These are phyloP conservation scores for Turritis glabra DNA, from an alignment of 345 rosid genomes.

Conservation along the genomic window DNA sequence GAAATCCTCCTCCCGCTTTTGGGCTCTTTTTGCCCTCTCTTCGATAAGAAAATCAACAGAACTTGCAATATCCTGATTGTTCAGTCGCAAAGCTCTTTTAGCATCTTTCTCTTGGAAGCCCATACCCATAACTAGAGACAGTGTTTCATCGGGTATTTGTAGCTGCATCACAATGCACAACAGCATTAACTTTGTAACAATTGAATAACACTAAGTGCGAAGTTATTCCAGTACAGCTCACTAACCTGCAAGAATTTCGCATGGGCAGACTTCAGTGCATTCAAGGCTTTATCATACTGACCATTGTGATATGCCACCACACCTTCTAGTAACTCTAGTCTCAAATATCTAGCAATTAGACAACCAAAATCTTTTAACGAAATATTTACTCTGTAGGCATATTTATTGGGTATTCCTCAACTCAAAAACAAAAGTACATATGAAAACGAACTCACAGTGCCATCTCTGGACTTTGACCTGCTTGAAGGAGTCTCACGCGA, in stretches of 20 bases:
- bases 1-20: conserved; percentile 54
- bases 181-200: background rate
- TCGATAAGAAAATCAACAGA: conserved; percentile 79
- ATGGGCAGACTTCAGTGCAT: conserved; percentile 69
- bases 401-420: background rate
- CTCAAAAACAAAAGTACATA: background rate
- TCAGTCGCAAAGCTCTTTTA: conserved; percentile 79
- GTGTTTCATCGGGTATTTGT: conserved; percentile 75
- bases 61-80: conserved; percentile 69
- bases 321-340: conserved; percentile 91
- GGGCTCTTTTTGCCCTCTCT: conserved; percentile 62
- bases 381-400: background rate
- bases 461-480: conserved; percentile 71
- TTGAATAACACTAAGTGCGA: background rate
- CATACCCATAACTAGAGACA: conserved; percentile 80
- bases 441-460: conserved; percentile 61
- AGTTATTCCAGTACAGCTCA: background rate
- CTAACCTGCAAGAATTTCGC: conserved; percentile 73
- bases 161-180: conserved; percentile 50
- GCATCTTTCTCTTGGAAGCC: conserved; percentile 79
- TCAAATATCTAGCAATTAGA: conserved; percentile 58
- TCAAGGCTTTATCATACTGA: conserved; percentile 60
- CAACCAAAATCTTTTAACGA: background rate
- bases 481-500: conserved; percentile 85
- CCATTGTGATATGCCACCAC: conserved; percentile 92